phyloP scores from a whole-genome alignment of 352 stramenopile species.

The Blastocystis sp. region DNA sequence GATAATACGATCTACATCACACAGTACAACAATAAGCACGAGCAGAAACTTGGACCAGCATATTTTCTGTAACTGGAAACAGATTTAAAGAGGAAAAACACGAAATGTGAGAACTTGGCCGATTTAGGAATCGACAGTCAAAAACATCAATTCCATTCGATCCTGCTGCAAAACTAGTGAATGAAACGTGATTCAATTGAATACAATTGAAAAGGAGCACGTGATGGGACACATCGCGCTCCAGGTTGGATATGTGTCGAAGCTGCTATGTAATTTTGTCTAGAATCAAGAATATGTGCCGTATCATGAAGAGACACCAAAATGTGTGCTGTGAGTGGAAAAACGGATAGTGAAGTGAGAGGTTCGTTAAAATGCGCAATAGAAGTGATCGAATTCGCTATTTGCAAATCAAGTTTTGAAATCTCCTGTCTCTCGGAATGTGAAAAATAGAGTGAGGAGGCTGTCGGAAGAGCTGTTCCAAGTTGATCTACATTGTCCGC shows the following conservation, averaged over 20 bases:
- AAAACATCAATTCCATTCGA: background rate
- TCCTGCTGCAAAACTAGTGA: background rate
- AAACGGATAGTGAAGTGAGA: background rate
- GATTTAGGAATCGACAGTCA: background rate
- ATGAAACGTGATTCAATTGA: background rate
- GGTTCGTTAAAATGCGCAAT: background rate
- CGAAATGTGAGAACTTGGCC: background rate
- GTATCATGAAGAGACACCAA: background rate
- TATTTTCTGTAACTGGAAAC: background rate
- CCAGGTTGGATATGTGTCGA: background rate
- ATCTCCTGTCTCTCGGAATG: background rate
- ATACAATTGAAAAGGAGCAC: conserved; percentile 11
- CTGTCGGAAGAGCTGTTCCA: background rate
- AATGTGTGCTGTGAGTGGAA: background rate
- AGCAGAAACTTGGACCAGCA: background rate
- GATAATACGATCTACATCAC: background rate
- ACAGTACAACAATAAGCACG: background rate
- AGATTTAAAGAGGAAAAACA: background rate
- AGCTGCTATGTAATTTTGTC: background rate
- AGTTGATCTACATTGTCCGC: background rate
- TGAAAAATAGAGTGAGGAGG: background rate
- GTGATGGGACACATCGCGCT: background rate
- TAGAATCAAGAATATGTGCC: background rate
- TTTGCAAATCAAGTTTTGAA: background rate
- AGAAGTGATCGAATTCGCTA: background rate